These are phyloP conservation scores for Penicillium sp. DNA, from an alignment of 2,329 filamentous ascomycete species.

Conservation along the genomic window DNA sequence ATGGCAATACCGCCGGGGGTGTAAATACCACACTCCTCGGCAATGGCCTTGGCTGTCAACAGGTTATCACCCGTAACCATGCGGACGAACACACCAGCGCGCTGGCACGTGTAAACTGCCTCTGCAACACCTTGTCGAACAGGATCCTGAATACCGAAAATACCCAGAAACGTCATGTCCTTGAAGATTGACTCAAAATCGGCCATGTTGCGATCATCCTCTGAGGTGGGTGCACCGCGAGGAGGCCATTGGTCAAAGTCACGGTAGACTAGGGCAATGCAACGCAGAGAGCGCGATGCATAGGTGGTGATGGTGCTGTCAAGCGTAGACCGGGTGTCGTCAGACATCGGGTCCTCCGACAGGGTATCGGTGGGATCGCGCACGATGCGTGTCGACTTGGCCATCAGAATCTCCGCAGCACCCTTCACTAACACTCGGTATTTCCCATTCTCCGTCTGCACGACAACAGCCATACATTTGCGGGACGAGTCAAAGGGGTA, in stretches of 20 bases:
- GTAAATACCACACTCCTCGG: slow-evolving; percentile 71
- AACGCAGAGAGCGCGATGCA: slow-evolving; percentile 73
- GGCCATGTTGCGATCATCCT: slow-evolving; percentile 59
- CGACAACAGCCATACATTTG: slow-evolving; percentile 66
- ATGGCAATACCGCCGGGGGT: slow-evolving; percentile 65
- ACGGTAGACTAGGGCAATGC: slow-evolving; percentile 76
- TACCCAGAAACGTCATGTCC: slow-evolving; percentile 62
- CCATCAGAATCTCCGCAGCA: slow-evolving; percentile 49
- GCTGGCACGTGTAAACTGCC: slow-evolving; percentile 67
- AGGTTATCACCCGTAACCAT: slow-evolving; percentile 86
- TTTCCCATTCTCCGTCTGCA: slow-evolving; percentile 52
- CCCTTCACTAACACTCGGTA: slow-evolving; percentile 56
- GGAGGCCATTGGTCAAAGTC: slow-evolving; percentile 86
- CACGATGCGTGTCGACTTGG: slow-evolving; percentile 50
- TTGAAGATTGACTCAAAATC: slow-evolving; percentile 63
- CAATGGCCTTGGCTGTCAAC: slow-evolving; percentile 72
- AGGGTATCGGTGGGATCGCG: slow-evolving; percentile 58
- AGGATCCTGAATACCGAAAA: slow-evolving; percentile 79
- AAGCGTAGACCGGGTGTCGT: slow-evolving; percentile 56
- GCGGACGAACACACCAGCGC: slow-evolving; percentile 71
- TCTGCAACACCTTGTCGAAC: slow-evolving; percentile 69
- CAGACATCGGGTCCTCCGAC: slow-evolving; percentile 50
- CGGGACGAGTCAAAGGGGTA: slow-evolving; percentile 59
- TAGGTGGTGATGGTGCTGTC: slow-evolving; percentile 69
- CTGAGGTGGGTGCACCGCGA: slow-evolving; percentile 51